These are phyloP conservation scores for Chalciporus chontae DNA, from an alignment of 768 basidiomycete species.

Conservation along the genomic window DNA sequence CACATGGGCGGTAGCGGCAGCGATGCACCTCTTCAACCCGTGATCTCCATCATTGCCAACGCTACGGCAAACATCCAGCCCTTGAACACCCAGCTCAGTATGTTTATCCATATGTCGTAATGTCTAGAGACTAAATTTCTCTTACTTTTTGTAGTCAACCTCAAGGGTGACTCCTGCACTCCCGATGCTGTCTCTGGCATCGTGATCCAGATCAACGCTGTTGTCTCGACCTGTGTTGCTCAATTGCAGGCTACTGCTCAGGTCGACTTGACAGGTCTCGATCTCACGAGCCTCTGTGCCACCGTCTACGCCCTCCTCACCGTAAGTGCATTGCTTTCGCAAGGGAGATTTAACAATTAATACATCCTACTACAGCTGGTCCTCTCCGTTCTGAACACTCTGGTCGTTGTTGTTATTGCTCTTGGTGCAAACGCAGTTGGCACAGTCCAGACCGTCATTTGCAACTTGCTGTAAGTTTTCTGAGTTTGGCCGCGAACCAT, in stretches of 20 bases:
- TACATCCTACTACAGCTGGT: conserved; percentile 3
- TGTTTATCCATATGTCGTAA: background rate
- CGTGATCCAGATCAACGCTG: conserved; percentile 10
- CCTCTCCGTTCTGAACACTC: background rate
- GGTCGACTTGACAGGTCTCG: conserved; percentile 9
- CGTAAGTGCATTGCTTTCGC: background rate
- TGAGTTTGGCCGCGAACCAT: background rate
- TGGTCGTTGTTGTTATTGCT: conserved; percentile 3
- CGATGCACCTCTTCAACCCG: conserved; percentile 8
- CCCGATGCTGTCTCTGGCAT: conserved; percentile 5
- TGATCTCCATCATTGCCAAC: conserved; percentile 12
- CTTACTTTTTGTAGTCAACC: background rate
- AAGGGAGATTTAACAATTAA: no score
- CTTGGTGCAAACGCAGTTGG: conserved; percentile 2
- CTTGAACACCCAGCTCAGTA: conserved; percentile 7
- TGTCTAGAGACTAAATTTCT: background rate
- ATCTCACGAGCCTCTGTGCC: conserved; percentile 2
- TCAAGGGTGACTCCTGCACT: conserved; percentile 5
- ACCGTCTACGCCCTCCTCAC: conserved; percentile 5
- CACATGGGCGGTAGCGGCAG: conserved; percentile 1
- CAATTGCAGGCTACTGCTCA: conserved; percentile 6
- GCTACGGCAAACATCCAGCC: conserved; percentile 6
- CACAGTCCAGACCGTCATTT: conserved; percentile 1
- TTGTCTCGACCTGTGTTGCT: conserved; percentile 4
- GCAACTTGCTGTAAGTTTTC: conserved; percentile 13